These are phyloP conservation scores for Hibiscus trionum DNA, from an alignment of 345 rosid species.

Conservation along the genomic window DNA sequence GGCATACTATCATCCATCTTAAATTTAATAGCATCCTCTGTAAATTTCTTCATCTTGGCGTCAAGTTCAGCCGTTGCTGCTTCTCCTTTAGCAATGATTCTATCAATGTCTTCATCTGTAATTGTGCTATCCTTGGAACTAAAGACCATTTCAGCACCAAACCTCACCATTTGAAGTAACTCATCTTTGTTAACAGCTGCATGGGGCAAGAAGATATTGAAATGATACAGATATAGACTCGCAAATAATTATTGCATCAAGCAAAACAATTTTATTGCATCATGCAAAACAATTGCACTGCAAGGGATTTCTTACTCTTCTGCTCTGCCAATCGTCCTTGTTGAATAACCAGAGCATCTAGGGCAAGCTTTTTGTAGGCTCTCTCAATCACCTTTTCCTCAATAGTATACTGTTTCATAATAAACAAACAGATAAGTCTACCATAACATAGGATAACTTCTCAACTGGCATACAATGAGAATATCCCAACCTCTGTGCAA, in stretches of 20 bases:
- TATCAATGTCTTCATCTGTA: conserved; percentile 92
- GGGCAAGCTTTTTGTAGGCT: conserved; percentile 96
- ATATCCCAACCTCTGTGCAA: conserved; percentile 74
- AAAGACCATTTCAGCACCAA: conserved; percentile 62
- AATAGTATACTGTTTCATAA: conserved; percentile 73
- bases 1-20: conserved; percentile 93
- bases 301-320: conserved; percentile 56
- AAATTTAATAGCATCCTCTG: conserved; percentile 94
- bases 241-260: not conserved
- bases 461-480: conserved; percentile 3
- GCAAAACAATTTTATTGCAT: not conserved
- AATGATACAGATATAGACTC: not conserved
- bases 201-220: conserved; percentile 7
- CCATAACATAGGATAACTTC: not conserved
- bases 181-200: conserved; percentile 99
- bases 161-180: conserved; percentile 70
- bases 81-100: conserved; percentile 97
- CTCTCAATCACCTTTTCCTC: conserved; percentile 97
- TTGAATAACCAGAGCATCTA: conserved; percentile 96
- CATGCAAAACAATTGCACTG: not conserved
- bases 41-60: conserved; percentile 98
- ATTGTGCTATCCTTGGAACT: conserved; percentile 97
- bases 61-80: conserved; percentile 96
- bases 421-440: conserved; percentile 13
- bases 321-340: conserved; percentile 97